Evolutionary conservation across 148 eudicot species (phyloP), one percentile per base, ranked within the genome.

Genomic region (Fagopyrum homotropicum): DNA sequence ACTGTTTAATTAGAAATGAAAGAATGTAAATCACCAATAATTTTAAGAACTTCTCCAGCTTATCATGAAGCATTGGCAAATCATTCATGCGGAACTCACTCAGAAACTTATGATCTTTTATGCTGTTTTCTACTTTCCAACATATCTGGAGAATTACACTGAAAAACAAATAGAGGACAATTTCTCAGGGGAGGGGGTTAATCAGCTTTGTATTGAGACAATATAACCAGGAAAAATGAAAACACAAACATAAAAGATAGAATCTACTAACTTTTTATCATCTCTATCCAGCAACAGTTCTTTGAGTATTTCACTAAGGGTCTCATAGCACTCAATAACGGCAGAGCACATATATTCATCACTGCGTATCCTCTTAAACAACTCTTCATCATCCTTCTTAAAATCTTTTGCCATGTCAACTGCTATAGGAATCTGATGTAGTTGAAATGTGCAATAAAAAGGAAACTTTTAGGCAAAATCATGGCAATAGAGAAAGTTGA

Each of bases 381-480:
- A 82, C 50, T 92, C 99, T 81, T 83, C 79, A 72, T 90, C 97
- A 17, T 90, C 91, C 79, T 81, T 89, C 83, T 84, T 95, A 79
- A 89, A 90, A 83, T 90, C 99, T 86, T 95, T 95, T 26, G 99
- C 99, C 98, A 95, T 95, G 84, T 95, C 99, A 76, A 95, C 79
- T 77, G 99, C 99, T 79, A 95, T 95, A 9, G 98, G 99, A 83
- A 95, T 95, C 99, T 95, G 78, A 73, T 45, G 45, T 43, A 66
- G 30, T 70, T 57, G 69, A 47, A 54, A 76, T 60, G 63, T 48
- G 44, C 76, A 57, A 40, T 54, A 45, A 73, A 15, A 69, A 75
- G 43, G 29, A 35, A 35, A 35, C 40, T 1, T 35, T 7, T 40
- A 40, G 8, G 60, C 10, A 54, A 63, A 77, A 72, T 16, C 47